phyloP scores from a whole-genome alignment of 345 rosid genomes.

The Hibiscus mutabilis region DNA sequence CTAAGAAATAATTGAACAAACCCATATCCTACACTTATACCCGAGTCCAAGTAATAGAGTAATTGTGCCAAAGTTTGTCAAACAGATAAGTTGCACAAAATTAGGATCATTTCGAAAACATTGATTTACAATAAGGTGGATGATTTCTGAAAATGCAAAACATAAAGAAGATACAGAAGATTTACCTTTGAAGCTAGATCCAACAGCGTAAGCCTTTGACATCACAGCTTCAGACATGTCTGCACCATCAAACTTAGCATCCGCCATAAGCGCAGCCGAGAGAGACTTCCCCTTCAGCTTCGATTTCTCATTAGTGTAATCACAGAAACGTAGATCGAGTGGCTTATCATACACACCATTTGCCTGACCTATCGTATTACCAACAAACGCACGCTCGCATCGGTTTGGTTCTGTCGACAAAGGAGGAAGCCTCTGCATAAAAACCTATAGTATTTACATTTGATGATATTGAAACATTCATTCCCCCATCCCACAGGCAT shows the following conservation, averaged over 20 bases:
- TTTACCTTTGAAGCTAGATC: conserved; percentile 94
- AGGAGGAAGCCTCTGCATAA: conserved; percentile 83
- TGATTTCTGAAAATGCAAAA: not conserved
- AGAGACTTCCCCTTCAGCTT: conserved; percentile 92
- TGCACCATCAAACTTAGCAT: conserved; percentile 96
- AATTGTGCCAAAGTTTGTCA: not conserved
- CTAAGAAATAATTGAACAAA: no score
- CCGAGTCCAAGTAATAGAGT: not conserved
- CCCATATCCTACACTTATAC: not conserved
- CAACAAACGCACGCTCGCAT: conserved; percentile 82
- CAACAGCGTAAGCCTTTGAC: conserved; percentile 97
- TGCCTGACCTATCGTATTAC: conserved; percentile 97
- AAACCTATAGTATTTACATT: conserved; percentile 38
- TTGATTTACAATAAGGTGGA: not conserved
- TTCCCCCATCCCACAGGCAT: conserved; percentile 11
- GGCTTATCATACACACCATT: conserved; percentile 97
- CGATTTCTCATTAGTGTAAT: conserved; percentile 73
- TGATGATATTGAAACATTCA: not conserved
- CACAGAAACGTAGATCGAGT: conserved; percentile 86
- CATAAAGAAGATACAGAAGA: not conserved
- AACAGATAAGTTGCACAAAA: not conserved
- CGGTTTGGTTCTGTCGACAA: conserved; percentile 82
- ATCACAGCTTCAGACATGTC: conserved; percentile 94
- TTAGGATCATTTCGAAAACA: not conserved
- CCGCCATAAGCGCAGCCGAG: conserved; percentile 90